Conservation (phyloP, 208 protist genomes). For the Jaenimonas drosophilae region DNA sequence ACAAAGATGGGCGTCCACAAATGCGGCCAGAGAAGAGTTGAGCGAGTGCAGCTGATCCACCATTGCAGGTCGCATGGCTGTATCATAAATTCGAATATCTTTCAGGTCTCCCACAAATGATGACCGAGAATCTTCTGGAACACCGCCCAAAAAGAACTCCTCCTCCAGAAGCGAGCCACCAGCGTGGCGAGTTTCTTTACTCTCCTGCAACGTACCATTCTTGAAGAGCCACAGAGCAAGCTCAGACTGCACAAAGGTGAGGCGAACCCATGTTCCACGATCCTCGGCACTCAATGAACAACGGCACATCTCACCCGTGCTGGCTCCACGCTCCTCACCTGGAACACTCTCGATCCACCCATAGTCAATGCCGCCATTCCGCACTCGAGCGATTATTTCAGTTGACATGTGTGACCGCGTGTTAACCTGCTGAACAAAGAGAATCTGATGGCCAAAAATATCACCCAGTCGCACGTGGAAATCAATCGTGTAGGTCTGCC, state of each 20-base stretch:
- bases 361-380: slow-evolving; percentile 36
- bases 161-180: slow-evolving; percentile 36
- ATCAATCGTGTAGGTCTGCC: slow-evolving; percentile 68
- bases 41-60: slow-evolving; percentile 32
- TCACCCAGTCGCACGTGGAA: slow-evolving; percentile 38
- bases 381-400: slow-evolving; percentile 18
- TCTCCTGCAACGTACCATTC: slow-evolving; percentile 41
- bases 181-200: slow-evolving; percentile 10
- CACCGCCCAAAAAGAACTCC: slow-evolving; percentile 53
- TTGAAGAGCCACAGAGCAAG: slow-evolving; percentile 48
- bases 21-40: slow-evolving; percentile 17
- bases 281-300: slow-evolving; percentile 16
- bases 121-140: slow-evolving; percentile 16
- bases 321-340: slow-evolving; percentile 8
- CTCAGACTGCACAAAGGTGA: slow-evolving; percentile 66
- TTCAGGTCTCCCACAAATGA: slow-evolving; percentile 62
- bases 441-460: slow-evolving; percentile 36
- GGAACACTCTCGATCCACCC: slow-evolving; percentile 24
- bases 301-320: slow-evolving; percentile 16
- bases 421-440: slow-evolving; percentile 45
- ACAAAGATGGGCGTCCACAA: slow-evolving; percentile 23
- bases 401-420: no score
- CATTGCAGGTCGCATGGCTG: slow-evolving; percentile 39
- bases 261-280: slow-evolving; percentile 38
- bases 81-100: slow-evolving; percentile 55